Conservation (phyloP, 768 basidiomycete species). For the Tremella yokohamensis region DNA sequence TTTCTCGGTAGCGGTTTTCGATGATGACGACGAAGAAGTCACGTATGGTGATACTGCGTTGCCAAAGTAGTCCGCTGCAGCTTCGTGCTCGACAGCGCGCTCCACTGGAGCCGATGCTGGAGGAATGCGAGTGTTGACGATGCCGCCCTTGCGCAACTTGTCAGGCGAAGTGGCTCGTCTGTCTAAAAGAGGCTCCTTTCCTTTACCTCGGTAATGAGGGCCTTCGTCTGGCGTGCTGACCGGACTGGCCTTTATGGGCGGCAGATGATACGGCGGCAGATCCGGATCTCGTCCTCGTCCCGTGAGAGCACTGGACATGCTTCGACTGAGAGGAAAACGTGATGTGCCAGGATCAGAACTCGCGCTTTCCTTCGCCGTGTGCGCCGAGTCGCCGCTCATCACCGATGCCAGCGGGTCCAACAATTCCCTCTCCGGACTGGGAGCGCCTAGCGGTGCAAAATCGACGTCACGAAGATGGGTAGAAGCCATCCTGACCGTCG, state of each 20-base stretch:
- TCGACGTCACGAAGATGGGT: slow-evolving; percentile 50
- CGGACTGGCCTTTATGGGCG: slow-evolving; percentile 37
- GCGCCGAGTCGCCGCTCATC: slow-evolving; percentile 7
- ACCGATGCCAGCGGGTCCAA: slow-evolving; percentile 69
- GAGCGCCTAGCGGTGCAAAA: slow-evolving; percentile 79
- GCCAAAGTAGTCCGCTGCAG: slow-evolving; percentile 42
- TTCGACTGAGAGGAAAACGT: slow-evolving; percentile 40
- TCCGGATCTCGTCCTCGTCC: slow-evolving; percentile 39
- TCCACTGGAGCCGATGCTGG: slow-evolving; percentile 56
- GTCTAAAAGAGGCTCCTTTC: slow-evolving; percentile 30
- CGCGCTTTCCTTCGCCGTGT: slow-evolving; percentile 19
- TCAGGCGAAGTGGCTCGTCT: slow-evolving; percentile 20
- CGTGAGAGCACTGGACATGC: slow-evolving; percentile 46
- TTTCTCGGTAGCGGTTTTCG: slow-evolving; percentile 32
- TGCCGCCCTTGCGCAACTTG: slow-evolving; percentile 22
- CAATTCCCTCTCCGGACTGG: slow-evolving; percentile 86
- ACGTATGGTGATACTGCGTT: slow-evolving; percentile 14
- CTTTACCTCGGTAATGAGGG: slow-evolving; percentile 14
- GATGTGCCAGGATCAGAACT: slow-evolving; percentile 48
- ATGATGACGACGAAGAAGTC: slow-evolving; percentile 23
- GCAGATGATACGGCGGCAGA: slow-evolving; percentile 41
- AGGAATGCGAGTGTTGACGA: slow-evolving; percentile 34
- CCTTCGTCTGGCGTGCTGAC: slow-evolving; percentile 54
- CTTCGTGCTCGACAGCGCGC: slow-evolving; percentile 63
- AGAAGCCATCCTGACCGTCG: slow-evolving; percentile 45